Percentiles rank a stretch among this genome's conserved stretches.
Conservation (phyloP, 1,284 basidiomycete genomes). For the Papiliotrema flavescens region DNA sequence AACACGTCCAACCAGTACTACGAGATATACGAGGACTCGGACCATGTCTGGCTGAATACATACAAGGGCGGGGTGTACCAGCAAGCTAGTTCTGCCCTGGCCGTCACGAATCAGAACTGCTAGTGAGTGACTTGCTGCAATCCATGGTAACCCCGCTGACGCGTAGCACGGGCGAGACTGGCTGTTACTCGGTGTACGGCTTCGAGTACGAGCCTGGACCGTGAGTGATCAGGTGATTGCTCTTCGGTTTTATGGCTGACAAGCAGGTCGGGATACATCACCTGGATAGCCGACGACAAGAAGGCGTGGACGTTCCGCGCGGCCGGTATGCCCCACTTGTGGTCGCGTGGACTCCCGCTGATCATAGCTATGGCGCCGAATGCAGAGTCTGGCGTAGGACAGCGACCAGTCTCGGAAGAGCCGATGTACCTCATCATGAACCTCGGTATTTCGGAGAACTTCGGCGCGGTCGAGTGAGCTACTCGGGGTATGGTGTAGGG, state of each 20-base stretch:
- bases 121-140: no score
- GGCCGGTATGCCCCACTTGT: slow-evolving; percentile 23
- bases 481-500: neutral
- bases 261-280: slow-evolving; percentile 63
- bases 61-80: slow-evolving; percentile 77
- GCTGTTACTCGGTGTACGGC: slow-evolving; percentile 59
- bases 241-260: neutral
- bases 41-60: slow-evolving; percentile 56
- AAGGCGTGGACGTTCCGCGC: slow-evolving; percentile 72
- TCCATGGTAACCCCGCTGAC: no score
- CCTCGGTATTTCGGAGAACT: slow-evolving; percentile 75
- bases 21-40: slow-evolving; percentile 34
- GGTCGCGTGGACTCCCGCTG: no score
- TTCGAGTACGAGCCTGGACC: slow-evolving; percentile 62
- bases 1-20: slow-evolving; percentile 47
- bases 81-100: slow-evolving; percentile 69
- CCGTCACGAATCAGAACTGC: no score
- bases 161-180: slow-evolving; percentile 32
- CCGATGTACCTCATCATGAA: slow-evolving; percentile 60
- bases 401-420: slow-evolving; percentile 73
- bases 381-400: slow-evolving; percentile 61
- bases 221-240: slow-evolving; percentile 13
- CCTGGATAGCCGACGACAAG: slow-evolving; percentile 66
- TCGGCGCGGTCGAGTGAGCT: slow-evolving; percentile 62
- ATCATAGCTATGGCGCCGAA: slow-evolving; percentile 66